Percentiles rank a stretch among this genome's conserved stretches.
Conservation (phyloP, 164 flowering plant genomes). For the Echeveria elegans region DNA sequence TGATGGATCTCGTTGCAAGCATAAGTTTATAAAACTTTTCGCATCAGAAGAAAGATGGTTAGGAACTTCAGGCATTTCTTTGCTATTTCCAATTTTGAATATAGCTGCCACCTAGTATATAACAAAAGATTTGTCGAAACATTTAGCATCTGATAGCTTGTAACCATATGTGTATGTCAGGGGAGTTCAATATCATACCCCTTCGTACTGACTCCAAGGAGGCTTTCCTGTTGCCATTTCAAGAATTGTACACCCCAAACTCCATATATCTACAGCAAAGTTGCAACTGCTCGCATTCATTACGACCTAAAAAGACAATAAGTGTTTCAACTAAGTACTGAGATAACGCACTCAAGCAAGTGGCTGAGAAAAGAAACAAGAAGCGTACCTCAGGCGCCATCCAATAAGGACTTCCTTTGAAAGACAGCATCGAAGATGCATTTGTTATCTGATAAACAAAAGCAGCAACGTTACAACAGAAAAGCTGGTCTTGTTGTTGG, state of each 20-base stretch:
- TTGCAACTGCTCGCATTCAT: too few relatives aligned
- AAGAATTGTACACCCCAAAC: too few relatives aligned
- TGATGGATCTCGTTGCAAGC: conserved; percentile 79
- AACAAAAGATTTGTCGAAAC: neutral
- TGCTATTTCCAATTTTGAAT: conserved; percentile 91
- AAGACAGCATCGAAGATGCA: conserved; percentile 66
- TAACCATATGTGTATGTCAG: too few relatives aligned
- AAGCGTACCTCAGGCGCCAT: conserved; percentile 91
- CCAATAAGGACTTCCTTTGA: conserved; percentile 97
- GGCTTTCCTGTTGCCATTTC: too few relatives aligned
- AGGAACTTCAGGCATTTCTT: conserved; percentile 81
- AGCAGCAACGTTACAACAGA: conserved; percentile 7
- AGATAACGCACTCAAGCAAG: neutral
- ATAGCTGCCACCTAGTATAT: conserved; percentile 76
- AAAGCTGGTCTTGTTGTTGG: neutral
- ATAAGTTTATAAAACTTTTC: conserved; percentile 53
- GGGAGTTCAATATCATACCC: too few relatives aligned
- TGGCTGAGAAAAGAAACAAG: conserved; percentile 8
- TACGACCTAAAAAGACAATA: too few relatives aligned
- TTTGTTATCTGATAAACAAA: conserved; percentile 43
- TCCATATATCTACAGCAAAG: too few relatives aligned
- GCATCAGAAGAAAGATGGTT: conserved; percentile 67
- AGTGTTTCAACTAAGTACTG: neutral
- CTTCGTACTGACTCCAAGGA: too few relatives aligned
- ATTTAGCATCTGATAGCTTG: conserved; percentile 9